A percentile compares a stretch with the other conserved stretches of the same genome.
phyloP scores from a whole-genome alignment of 1,284 basidiomycete species.

The Apiotrichum veenhuisii region DNA sequence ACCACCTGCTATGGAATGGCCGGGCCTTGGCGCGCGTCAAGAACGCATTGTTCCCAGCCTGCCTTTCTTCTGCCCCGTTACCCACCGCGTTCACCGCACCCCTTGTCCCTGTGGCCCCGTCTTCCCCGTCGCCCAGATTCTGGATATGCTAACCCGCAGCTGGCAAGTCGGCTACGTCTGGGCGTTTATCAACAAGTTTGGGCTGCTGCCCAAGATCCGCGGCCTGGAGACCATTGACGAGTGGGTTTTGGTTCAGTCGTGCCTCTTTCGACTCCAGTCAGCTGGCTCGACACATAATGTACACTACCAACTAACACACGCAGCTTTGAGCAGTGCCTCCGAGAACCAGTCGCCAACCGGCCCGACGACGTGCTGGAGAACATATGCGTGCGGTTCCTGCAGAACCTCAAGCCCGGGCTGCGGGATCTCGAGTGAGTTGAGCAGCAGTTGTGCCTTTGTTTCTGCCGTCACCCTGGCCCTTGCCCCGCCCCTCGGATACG shows the following conservation, averaged over 20 bases:
- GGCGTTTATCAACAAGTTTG: conserved; percentile 46
- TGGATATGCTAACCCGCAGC: conserved; percentile 24
- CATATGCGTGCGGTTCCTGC: conserved; percentile 39
- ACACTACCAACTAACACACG: too few relatives aligned
- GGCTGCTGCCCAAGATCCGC: conserved; percentile 27
- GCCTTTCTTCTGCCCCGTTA: too few relatives aligned
- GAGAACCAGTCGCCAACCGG: conserved; percentile 38
- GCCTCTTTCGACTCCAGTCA: neutral
- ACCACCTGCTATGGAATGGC: too few relatives aligned
- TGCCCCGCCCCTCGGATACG: too few relatives aligned
- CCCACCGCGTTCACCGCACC: too few relatives aligned
- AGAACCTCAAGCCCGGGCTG: conserved; percentile 36
- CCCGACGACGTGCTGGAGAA: conserved; percentile 46
- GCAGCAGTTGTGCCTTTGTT: too few relatives aligned
- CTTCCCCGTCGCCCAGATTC: neutral
- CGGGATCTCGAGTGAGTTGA: conserved; percentile 35
- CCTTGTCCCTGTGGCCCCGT: neutral
- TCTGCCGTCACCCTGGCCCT: too few relatives aligned
- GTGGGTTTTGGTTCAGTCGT: conserved; percentile 24
- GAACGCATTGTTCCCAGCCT: too few relatives aligned
- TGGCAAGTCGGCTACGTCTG: conserved; percentile 48
- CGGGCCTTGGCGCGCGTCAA: too few relatives aligned
- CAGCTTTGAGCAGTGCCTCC: conserved; percentile 41
- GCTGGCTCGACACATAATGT: neutral
- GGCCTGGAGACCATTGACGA: conserved; percentile 38